phyloP scores from a whole-genome alignment of 352 stramenopile species.

The Pelagophyceae sp. region DNA sequence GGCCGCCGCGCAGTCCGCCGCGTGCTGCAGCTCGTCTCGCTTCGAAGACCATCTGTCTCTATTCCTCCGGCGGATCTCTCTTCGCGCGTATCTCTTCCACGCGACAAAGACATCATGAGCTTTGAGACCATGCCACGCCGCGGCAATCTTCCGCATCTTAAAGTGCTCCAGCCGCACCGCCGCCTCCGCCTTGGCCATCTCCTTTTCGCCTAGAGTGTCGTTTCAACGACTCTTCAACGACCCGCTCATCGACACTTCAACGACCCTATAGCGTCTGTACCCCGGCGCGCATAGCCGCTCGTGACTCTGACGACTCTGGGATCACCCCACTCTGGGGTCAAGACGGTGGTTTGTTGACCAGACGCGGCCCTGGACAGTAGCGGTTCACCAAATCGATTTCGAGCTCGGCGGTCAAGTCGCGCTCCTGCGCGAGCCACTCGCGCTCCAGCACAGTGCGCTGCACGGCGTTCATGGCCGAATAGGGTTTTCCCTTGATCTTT shows the following conservation, averaged over 20 bases:
- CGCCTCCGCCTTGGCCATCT: slow-evolving; percentile 29
- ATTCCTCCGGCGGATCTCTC: neutral
- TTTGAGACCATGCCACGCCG: slow-evolving; percentile 33
- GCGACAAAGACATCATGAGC: slow-evolving; percentile 30
- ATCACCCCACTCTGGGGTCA: too few species aligned
- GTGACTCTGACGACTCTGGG: too few species aligned
- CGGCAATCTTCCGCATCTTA: slow-evolving; percentile 31
- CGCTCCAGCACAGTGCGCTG: slow-evolving; percentile 12
- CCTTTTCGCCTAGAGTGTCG: too few species aligned
- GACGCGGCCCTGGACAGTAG: too few species aligned
- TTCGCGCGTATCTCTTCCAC: slow-evolving; percentile 24
- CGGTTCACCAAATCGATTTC: slow-evolving; percentile 21
- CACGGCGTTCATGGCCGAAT: neutral
- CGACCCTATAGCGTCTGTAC: too few species aligned
- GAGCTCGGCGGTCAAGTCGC: slow-evolving; percentile 35
- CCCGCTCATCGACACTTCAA: too few species aligned
- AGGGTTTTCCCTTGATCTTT: neutral
- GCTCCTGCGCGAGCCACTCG: slow-evolving; percentile 13
- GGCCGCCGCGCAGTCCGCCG: slow-evolving; percentile 8
- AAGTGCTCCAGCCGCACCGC: slow-evolving; percentile 29
- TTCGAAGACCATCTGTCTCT: neutral
- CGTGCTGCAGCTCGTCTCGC: neutral
- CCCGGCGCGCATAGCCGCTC: too few species aligned
- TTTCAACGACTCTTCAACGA: too few species aligned
- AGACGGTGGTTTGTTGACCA: too few species aligned